These are phyloP conservation scores for Kregervanrija delftensis DNA, from an alignment of 805 yeast genomes.

Conservation along the genomic window DNA sequence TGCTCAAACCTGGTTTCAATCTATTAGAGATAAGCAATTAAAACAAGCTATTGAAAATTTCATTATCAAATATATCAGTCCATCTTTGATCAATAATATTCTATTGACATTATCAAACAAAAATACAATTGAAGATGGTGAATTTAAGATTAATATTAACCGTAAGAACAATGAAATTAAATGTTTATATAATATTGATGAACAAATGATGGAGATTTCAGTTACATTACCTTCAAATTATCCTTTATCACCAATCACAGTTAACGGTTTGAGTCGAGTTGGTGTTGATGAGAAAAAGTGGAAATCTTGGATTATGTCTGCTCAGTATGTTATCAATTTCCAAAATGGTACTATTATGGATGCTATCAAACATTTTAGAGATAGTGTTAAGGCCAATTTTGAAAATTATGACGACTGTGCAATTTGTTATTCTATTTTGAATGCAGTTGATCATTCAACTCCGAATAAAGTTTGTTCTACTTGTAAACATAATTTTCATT, in stretches of 20 bases:
- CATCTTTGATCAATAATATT: conserved; percentile 52
- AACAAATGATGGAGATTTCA: conserved; percentile 75
- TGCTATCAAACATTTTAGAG: conserved; percentile 60
- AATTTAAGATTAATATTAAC: conserved; percentile 56
- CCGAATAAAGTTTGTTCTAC: conserved; percentile 87
- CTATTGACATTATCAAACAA: conserved; percentile 30
- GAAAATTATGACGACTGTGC: conserved; percentile 97
- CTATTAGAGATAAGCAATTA: conserved; percentile 59
- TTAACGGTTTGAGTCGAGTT: conserved; percentile 70
- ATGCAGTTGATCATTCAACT: conserved; percentile 76
- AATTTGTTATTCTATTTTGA: conserved; percentile 87
- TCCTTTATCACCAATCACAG: conserved; percentile 70
- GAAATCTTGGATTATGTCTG: conserved; percentile 92
- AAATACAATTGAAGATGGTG: conserved; percentile 29
- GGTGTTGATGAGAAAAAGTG: conserved; percentile 91
- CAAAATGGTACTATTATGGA: conserved; percentile 68
- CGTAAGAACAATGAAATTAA: conserved; percentile 58
- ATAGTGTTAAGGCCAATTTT: conserved; percentile 76
- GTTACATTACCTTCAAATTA: conserved; percentile 67
- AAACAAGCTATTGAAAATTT: conserved; percentile 57
- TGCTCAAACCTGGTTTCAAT: conserved; percentile 63
- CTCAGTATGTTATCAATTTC: conserved; percentile 72
- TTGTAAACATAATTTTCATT: conserved; percentile 90
- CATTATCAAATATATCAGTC: conserved; percentile 56
- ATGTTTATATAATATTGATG: conserved; percentile 74